A percentile compares a stretch with the other conserved stretches of the same genome.
Evolutionary conservation across 1,284 basidiomycete species (phyloP).

Genomic region (Tylopilus orsonianus): DNA sequence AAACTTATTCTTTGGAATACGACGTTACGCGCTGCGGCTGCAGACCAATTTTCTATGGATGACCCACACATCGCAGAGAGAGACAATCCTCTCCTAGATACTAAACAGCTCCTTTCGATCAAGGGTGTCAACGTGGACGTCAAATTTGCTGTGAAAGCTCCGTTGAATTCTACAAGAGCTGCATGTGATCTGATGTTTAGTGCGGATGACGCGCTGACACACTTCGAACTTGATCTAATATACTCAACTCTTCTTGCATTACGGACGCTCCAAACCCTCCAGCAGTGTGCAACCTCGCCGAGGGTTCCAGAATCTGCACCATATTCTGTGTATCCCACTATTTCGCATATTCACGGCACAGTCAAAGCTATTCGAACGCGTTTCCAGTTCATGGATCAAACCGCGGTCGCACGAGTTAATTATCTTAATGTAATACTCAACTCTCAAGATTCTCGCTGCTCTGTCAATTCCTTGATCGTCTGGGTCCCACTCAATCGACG

Average conservation of each 20-base stretch:
- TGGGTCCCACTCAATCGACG: slow-evolving; percentile 44
- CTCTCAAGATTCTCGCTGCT: slow-evolving; percentile 23
- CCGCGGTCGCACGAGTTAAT: slow-evolving; percentile 48
- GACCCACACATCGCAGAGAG: slow-evolving; percentile 56
- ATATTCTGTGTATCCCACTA: slow-evolving; percentile 13
- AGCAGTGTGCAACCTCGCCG: slow-evolving; percentile 31
- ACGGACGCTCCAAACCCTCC: slow-evolving; percentile 51
- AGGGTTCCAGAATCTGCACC: slow-evolving; percentile 15
- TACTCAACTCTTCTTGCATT: slow-evolving; percentile 74
- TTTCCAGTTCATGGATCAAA: slow-evolving; percentile 48
- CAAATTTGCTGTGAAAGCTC: slow-evolving; percentile 31
- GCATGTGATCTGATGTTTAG: slow-evolving; percentile 23
- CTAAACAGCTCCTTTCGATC: slow-evolving; percentile 52
- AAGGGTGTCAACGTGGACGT: slow-evolving; percentile 40
- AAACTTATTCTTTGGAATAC: slow-evolving; percentile 48
- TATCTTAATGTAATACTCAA: slow-evolving; percentile 35
- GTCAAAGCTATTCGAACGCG: slow-evolving; percentile 48
- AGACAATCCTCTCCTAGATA: slow-evolving; percentile 43
- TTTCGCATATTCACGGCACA: slow-evolving; percentile 34
- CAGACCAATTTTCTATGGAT: slow-evolving; percentile 63
- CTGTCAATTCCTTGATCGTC: slow-evolving; percentile 40
- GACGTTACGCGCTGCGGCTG: slow-evolving; percentile 55
- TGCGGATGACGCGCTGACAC: slow-evolving; percentile 40
- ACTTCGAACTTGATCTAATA: slow-evolving; percentile 67
- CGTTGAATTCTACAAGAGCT: slow-evolving; percentile 10